Evolutionary conservation across 1,284 basidiomycete species (phyloP).

Genomic region (Ganoderma leucocontextum): DNA sequence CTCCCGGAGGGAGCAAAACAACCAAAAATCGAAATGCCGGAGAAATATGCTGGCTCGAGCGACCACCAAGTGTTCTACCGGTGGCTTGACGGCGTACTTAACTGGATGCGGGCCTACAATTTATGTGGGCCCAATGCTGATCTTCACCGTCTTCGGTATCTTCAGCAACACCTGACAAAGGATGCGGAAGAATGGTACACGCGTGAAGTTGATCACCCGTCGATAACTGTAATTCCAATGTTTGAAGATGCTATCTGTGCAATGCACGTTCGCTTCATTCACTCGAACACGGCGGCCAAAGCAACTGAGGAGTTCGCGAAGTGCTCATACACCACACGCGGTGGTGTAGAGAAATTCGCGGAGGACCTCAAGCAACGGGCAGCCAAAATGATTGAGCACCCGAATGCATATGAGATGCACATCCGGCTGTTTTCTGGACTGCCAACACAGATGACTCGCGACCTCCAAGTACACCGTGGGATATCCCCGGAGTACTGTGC

Average conservation of each 20-base stretch:
- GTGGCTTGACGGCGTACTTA: constrained; percentile 3
- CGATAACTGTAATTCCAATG: not conserved
- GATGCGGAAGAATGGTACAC: constrained; percentile 8
- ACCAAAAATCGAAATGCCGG: constrained; percentile 10
- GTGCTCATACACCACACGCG: not conserved
- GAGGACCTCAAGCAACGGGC: not conserved
- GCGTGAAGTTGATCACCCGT: constrained; percentile 1
- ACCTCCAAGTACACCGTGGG: not conserved
- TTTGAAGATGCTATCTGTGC: constrained; percentile 15
- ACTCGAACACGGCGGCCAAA: constrained; percentile 11
- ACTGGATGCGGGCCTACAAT: constrained; percentile 14
- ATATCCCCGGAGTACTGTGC: constrained; percentile 6
- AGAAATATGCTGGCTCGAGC: not conserved
- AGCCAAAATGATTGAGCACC: constrained; percentile 10
- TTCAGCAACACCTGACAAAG: not conserved
- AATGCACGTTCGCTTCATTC: constrained; percentile 13
- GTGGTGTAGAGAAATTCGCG: constrained; percentile 2
- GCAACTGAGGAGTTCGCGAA: constrained; percentile 8
- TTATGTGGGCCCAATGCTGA: constrained; percentile 10
- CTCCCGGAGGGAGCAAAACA: constrained; percentile 10
- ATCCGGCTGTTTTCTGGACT: constrained; percentile 5
- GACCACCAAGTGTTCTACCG: constrained; percentile 1
- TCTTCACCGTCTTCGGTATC: not conserved
- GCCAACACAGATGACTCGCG: not conserved
- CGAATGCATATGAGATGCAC: constrained; percentile 3